These are phyloP conservation scores for Isoetes taiwanensis DNA, from an alignment of 75 land plant genomes.

Conservation along the genomic window DNA sequence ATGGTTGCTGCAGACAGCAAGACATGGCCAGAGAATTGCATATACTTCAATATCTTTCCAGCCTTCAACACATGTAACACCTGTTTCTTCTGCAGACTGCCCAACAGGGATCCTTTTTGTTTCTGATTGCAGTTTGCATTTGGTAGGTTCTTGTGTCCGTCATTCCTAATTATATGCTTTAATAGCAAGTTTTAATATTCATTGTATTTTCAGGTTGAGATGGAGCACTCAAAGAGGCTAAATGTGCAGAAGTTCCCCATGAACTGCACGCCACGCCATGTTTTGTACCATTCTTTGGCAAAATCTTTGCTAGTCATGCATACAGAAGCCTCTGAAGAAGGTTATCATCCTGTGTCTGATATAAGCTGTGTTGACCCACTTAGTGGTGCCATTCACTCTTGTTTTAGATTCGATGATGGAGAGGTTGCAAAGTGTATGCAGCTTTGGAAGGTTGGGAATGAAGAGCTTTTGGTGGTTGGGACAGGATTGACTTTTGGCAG, in stretches of 20 bases:
- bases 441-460: conserved; percentile 49
- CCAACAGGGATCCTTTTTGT: conserved; percentile 84
- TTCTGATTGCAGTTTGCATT: conserved; percentile 72
- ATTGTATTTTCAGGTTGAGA: conserved; percentile 55
- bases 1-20: conserved; percentile 86
- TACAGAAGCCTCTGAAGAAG: conserved; percentile 29
- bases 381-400: conserved; percentile 54
- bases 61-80: conserved; percentile 82
- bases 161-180: background rate
- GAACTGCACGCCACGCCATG: conserved; percentile 60
- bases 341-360: conserved; percentile 41
- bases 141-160: conserved; percentile 39
- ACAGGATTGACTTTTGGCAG: conserved; percentile 54
- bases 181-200: background rate
- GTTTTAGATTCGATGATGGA: conserved; percentile 44
- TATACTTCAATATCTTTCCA: conserved; percentile 90
- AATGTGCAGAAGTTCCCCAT: conserved; percentile 74
- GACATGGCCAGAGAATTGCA: conserved; percentile 68
- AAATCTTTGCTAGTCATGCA: conserved; percentile 67
- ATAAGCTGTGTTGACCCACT: conserved; percentile 84
- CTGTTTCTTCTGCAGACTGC: conserved; percentile 67
- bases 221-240: conserved; percentile 74
- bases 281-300: conserved; percentile 65
- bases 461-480: conserved; percentile 75
- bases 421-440: conserved; percentile 81